These are phyloP conservation scores for Mycena maculata DNA, from an alignment of 768 basidiomycete species.

Conservation along the genomic window DNA sequence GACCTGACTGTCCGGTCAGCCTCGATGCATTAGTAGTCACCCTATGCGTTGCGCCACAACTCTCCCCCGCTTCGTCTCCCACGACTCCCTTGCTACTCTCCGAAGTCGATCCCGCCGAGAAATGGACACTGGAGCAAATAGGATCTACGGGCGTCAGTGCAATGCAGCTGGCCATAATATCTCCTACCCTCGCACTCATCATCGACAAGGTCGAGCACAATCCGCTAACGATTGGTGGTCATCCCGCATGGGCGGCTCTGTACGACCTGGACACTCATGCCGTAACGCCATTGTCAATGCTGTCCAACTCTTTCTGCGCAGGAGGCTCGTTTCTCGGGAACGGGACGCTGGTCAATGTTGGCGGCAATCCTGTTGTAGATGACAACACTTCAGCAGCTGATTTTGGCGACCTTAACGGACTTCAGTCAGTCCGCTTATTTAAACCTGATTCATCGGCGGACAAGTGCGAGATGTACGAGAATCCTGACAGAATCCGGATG, in stretches of 20 bases:
- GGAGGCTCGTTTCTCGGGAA: slow-evolving; percentile 83
- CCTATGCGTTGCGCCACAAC: slow-evolving; percentile 42
- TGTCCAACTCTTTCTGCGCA: slow-evolving; percentile 90
- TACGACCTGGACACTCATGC: slow-evolving; percentile 76
- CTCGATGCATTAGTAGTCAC: slow-evolving; percentile 79
- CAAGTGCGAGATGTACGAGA: slow-evolving; percentile 72
- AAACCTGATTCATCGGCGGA: slow-evolving; percentile 69
- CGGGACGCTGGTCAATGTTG: slow-evolving; percentile 82
- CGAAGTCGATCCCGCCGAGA: slow-evolving; percentile 26
- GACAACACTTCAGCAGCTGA: slow-evolving; percentile 73
- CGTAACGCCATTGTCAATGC: slow-evolving; percentile 69
- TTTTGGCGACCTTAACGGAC: slow-evolving; percentile 80
- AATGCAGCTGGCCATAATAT: slow-evolving; percentile 81
- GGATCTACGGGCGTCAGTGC: slow-evolving; percentile 83
- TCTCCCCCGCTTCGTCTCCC: slow-evolving; percentile 3
- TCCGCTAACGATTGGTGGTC: slow-evolving; percentile 75
- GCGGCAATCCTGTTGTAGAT: slow-evolving; percentile 83
- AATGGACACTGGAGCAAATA: slow-evolving; percentile 71
- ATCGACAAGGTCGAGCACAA: slow-evolving; percentile 91
- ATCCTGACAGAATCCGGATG: slow-evolving; percentile 73
- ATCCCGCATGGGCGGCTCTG: slow-evolving; percentile 85
- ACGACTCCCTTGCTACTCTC: slow-evolving; percentile 15
- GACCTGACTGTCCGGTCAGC: slow-evolving; percentile 56
- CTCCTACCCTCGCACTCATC: slow-evolving; percentile 74
- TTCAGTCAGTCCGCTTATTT: slow-evolving; percentile 80